Evolutionary conservation across 2,329 filamentous ascomycete species (phyloP).

Genomic region (Tolypocladium inflatum): DNA sequence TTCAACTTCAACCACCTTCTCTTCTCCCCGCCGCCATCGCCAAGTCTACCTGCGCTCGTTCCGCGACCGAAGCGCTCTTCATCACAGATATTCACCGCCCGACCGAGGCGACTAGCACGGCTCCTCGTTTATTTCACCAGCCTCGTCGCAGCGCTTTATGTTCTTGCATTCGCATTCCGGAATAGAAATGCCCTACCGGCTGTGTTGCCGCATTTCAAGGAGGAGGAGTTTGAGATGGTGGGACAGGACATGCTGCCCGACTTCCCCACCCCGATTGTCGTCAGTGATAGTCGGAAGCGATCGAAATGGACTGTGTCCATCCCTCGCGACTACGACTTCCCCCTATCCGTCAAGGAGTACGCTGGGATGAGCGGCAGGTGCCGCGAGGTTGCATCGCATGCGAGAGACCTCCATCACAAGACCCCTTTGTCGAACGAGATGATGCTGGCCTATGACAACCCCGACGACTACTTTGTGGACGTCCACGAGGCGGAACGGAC

Average conservation of each 20-base stretch:
- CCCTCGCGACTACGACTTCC: conserved; percentile 56
- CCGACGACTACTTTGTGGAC: conserved; percentile 64
- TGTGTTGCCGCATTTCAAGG: conserved; percentile 33
- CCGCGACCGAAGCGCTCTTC: conserved; percentile 55
- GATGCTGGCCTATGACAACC: conserved; percentile 45
- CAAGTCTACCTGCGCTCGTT: conserved; percentile 58
- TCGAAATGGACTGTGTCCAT: conserved; percentile 77
- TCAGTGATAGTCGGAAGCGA: conserved; percentile 54
- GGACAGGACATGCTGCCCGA: conserved; percentile 57
- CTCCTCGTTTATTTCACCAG: conserved; percentile 44
- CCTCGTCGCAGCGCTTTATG: conserved; percentile 41
- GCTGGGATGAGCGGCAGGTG: conserved; percentile 59
- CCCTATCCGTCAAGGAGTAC: conserved; percentile 57
- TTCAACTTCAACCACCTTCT: conserved; percentile 60
- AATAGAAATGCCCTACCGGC: conserved; percentile 16
- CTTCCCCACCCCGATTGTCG: conserved; percentile 62
- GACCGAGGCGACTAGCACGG: conserved; percentile 48
- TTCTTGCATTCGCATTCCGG: conserved; percentile 21
- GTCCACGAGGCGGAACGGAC: conserved; percentile 59
- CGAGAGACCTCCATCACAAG: conserved; percentile 35
- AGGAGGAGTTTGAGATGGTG: conserved; percentile 55
- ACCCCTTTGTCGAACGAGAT: conserved; percentile 31
- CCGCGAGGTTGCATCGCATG: conserved; percentile 51
- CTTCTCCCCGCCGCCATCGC: conserved; percentile 60
- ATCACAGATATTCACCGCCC: conserved; percentile 33